Base-by-base conservation (phyloP, 257 asterid species). In the Rhazya stricta region DNA sequence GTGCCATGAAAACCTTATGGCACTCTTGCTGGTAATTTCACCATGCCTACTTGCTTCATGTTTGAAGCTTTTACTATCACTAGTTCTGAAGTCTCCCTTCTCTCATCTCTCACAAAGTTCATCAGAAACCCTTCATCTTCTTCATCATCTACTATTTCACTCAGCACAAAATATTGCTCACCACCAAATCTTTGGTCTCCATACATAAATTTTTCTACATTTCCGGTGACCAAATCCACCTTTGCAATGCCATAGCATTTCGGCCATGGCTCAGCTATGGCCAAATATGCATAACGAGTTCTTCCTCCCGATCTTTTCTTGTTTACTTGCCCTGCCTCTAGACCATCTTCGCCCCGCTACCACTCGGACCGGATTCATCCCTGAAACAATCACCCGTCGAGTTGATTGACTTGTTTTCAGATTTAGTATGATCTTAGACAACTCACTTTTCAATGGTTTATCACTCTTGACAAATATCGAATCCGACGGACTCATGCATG, bases 1-100 rank as follows among this genome's bases (percentile, higher is more conserved):
- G 92, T 86, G 70, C 92, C 92, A 81, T 87, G 95, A 74, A 89
- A 87, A n/a, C 96, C 96, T 70, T 84, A 89, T 4, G 96, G 92
- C 42, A 88, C 92, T 51, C 95, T 85, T 27, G 73, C 74, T 4
- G 92, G 91, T 54, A 89, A 62, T 71, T 82, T 88, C 37, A 88
- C 72, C 39, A 68, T 53, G 32, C 85, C 86, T 37, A 86, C 86
- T 76, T 86, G 79, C 72, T 80, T 58, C 92, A 89, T 84, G 0
- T 43, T 82, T 70, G 87, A 80, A 66, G 91, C 96, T 36, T 84
- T 80, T 65, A 87, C 34, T 75, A 89, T 83, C 45, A 86, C 86
- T 3, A 87, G 67, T 62, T 87, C 88, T 0, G 91, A 89, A 3
- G 32, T 71, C 32, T 78, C 85, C 1, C 21, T 69, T 27, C n/a